These are phyloP conservation scores for Tetracladium setigerum DNA, from an alignment of 495 filamentous ascomycete genomes.

Conservation along the genomic window DNA sequence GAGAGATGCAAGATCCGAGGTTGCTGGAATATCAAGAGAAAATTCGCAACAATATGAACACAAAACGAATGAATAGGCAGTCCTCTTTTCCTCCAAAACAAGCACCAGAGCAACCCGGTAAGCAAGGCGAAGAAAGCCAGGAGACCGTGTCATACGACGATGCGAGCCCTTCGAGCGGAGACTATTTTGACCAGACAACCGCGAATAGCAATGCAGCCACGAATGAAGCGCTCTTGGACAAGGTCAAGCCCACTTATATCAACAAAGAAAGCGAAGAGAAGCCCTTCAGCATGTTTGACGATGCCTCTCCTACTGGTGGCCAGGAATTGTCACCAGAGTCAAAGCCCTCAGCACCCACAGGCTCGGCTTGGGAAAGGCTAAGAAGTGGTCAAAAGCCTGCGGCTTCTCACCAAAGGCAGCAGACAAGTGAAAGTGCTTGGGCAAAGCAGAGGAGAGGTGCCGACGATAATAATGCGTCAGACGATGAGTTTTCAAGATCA, in stretches of 20 bases:
- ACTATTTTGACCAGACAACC: conserved; percentile 2
- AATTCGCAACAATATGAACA: conserved; percentile 1
- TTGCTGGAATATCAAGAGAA: conserved; percentile 9
- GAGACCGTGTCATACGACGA: conserved; percentile 8
- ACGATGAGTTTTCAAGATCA: conserved; percentile 25
- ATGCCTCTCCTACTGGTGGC: conserved; percentile 21
- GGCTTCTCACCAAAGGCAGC: neutral
- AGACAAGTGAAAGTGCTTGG: conserved; percentile 7
- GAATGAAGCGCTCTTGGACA: too few relatives aligned
- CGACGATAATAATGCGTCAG: conserved; percentile 32
- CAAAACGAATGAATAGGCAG: neutral
- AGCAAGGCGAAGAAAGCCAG: neutral
- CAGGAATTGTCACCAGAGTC: conserved; percentile 12
- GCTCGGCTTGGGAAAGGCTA: conserved; percentile 19
- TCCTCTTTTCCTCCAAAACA: neutral
- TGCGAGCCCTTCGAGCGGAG: conserved; percentile 21
- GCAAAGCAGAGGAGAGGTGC: neutral
- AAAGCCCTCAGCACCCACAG: neutral
- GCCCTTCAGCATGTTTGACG: conserved; percentile 14
- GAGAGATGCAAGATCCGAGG: conserved; percentile 11
- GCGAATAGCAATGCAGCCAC: too few relatives aligned
- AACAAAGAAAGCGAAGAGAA: neutral
- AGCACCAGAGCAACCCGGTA: neutral
- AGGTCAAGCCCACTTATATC: too few relatives aligned
- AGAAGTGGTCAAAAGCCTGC: conserved; percentile 7